Conservation (phyloP, 768 basidiomycete species). For the Cyathus striatus region DNA sequence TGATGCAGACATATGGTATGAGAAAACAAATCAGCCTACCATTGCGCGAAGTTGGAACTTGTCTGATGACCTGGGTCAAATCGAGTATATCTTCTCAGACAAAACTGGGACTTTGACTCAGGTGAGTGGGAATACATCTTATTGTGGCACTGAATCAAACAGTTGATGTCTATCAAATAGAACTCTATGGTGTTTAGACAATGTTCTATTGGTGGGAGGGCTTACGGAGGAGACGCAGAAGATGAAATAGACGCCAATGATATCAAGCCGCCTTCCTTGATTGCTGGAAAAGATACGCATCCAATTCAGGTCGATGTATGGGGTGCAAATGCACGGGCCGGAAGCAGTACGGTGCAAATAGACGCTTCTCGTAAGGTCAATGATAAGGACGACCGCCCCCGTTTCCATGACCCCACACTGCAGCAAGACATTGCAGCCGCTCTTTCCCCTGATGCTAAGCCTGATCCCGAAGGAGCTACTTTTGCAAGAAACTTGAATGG, state of each 20-base stretch:
- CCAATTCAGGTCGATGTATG: slow-evolving; percentile 18
- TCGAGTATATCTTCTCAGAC: slow-evolving; percentile 97
- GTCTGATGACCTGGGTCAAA: slow-evolving; percentile 96
- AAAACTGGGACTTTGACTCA: slow-evolving; percentile 97
- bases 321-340: slow-evolving; percentile 8
- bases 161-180: no score
- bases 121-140: slow-evolving; percentile 34
- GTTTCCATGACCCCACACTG: slow-evolving; percentile 57
- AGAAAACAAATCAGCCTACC: slow-evolving; percentile 68
- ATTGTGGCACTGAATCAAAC: no score
- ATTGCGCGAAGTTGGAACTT: slow-evolving; percentile 91
- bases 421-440: slow-evolving; percentile 59
- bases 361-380: slow-evolving; percentile 6
- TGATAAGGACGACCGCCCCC: slow-evolving; percentile 11
- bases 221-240: slow-evolving; percentile 66
- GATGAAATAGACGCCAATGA: slow-evolving; percentile 22
- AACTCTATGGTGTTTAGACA: slow-evolving; percentile 91
- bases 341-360: neutral
- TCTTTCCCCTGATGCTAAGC: slow-evolving; percentile 40
- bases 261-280: neutral
- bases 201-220: slow-evolving; percentile 80
- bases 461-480: slow-evolving; percentile 43
- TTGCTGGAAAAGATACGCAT: slow-evolving; percentile 8
- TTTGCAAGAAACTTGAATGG: slow-evolving; percentile 63
- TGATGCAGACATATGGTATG: slow-evolving; percentile 81